phyloP scores from a whole-genome alignment of 176 grass and related monocot genomes.

The Neostapfia colusana region DNA sequence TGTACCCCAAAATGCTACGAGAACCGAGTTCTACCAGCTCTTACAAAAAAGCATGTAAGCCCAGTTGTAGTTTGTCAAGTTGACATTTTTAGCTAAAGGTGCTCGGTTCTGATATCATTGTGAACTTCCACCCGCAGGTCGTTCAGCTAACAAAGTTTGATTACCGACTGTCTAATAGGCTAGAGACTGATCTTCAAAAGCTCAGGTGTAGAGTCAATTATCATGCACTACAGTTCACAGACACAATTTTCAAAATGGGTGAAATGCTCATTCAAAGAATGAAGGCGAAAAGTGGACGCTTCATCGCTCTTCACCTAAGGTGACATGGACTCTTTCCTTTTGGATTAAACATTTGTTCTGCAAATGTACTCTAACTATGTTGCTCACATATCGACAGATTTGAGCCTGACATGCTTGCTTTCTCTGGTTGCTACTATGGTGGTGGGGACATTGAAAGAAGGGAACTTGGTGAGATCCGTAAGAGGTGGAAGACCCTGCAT shows the following conservation, averaged over 20 bases:
- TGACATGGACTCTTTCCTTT: constrained; percentile 20
- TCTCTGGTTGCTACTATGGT: constrained; percentile 95
- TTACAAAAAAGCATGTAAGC: constrained; percentile 86
- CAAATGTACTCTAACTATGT: not conserved
- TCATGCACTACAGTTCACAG: constrained; percentile 79
- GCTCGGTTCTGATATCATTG: constrained; percentile 15
- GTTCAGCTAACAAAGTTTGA: constrained; percentile 86
- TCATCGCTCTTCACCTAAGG: constrained; percentile 91
- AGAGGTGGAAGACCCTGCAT: constrained; percentile 85
- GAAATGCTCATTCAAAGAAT: constrained; percentile 69
- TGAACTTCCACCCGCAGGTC: constrained; percentile 50
- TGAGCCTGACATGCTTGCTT: constrained; percentile 99
- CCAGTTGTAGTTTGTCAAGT: constrained; percentile 2
- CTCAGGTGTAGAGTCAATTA: constrained; percentile 93
- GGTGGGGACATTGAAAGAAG: constrained; percentile 89
- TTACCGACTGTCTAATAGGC: constrained; percentile 73
- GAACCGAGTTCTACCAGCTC: constrained; percentile 76
- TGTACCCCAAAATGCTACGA: constrained; percentile 85
- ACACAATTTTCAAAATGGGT: constrained; percentile 75
- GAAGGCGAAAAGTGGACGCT: constrained; percentile 55
- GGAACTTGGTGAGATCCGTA: constrained; percentile 78
- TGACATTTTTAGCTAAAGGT: constrained; percentile 7
- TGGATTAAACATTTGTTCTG: not conserved
- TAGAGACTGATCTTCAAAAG: constrained; percentile 84
- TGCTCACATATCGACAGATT: constrained; percentile 56